A percentile compares a stretch with the other conserved stretches of the same genome.
These are phyloP conservation scores for Microbotryum scabiosae DNA, from an alignment of 1,284 basidiomycete genomes.

Conservation along the genomic window DNA sequence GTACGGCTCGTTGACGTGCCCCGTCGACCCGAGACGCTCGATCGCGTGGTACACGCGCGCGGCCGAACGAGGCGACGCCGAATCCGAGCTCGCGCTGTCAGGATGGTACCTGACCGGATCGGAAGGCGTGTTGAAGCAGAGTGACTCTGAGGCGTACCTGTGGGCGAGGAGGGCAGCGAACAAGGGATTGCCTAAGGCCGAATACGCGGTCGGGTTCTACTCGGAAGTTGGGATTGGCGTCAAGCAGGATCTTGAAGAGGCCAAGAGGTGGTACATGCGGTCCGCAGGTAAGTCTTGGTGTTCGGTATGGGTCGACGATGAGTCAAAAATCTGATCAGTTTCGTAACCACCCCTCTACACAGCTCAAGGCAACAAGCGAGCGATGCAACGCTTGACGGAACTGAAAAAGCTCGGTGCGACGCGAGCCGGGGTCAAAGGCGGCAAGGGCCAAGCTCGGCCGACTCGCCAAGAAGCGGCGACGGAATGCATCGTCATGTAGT, in stretches of 20 bases:
- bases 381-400: constrained; percentile 90
- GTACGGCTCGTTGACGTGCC: constrained; percentile 80
- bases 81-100: constrained; percentile 73
- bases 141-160: constrained; percentile 87
- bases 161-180: constrained; percentile 44
- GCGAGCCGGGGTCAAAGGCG: constrained; percentile 4
- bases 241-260: constrained; percentile 88
- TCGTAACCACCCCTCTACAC: constrained; percentile 6
- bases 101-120: constrained; percentile 72
- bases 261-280: constrained; percentile 98
- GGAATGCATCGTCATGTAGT: constrained; percentile 63
- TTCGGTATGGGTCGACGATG: constrained; percentile 5
- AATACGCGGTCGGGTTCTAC: constrained; percentile 88
- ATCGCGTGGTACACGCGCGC: constrained; percentile 99
- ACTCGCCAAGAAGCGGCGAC: constrained; percentile 84
- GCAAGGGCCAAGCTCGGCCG: constrained; percentile 55
- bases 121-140: constrained; percentile 93
- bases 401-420: constrained; percentile 41
- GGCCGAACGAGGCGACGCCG: constrained; percentile 81
- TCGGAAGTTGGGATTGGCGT: constrained; percentile 96
- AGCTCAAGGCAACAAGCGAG: constrained; percentile 91
- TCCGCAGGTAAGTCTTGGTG: constrained; percentile 64
- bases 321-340: neutral
- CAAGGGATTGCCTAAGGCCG: constrained; percentile 45
- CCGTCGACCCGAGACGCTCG: constrained; percentile 81